phyloP scores from a whole-genome alignment of 106 monocot species.

The Amphibolis antarctica region DNA sequence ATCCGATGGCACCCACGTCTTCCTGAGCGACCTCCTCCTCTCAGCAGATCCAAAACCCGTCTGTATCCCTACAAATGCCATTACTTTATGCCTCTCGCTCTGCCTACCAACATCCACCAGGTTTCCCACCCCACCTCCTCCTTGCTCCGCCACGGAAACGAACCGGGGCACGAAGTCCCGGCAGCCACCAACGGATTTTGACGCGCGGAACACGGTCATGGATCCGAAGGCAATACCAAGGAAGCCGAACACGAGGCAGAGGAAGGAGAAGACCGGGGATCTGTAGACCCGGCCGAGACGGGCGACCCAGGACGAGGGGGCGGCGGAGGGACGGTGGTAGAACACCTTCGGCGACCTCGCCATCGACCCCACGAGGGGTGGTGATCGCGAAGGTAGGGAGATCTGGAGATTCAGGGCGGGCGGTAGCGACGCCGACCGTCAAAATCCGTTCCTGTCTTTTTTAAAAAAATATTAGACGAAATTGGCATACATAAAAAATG shows the following conservation, averaged over 20 bases:
- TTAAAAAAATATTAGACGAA: too few relatives aligned
- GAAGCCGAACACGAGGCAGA: constrained; percentile 50
- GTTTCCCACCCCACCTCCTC: neutral
- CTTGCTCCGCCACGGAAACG: constrained; percentile 32
- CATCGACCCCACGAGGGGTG: constrained; percentile 21
- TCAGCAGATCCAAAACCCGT: constrained; percentile 66
- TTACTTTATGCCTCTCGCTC: constrained; percentile 50
- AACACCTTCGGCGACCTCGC: constrained; percentile 52
- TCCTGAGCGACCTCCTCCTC: constrained; percentile 57
- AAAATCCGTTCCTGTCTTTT: too few relatives aligned
- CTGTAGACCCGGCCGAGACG: constrained; percentile 41
- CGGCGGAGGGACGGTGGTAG: constrained; percentile 26
- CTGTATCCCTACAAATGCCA: constrained; percentile 92
- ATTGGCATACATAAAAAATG: too few relatives aligned
- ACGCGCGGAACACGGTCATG: constrained; percentile 1
- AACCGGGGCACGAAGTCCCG: constrained; percentile 30
- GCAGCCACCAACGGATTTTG: constrained; percentile 13
- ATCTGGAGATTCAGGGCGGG: too few relatives aligned
- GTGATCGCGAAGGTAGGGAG: too few relatives aligned
- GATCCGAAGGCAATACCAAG: constrained; percentile 47
- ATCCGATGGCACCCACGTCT: constrained; percentile 87
- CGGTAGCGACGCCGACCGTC: too few relatives aligned
- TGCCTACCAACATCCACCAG: constrained; percentile 3
- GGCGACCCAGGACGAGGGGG: constrained; percentile 9
- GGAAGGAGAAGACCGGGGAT: constrained; percentile 27